Conservation (phyloP, 495 filamentous ascomycete species). For the Hypoxylon crocopeplum region DNA sequence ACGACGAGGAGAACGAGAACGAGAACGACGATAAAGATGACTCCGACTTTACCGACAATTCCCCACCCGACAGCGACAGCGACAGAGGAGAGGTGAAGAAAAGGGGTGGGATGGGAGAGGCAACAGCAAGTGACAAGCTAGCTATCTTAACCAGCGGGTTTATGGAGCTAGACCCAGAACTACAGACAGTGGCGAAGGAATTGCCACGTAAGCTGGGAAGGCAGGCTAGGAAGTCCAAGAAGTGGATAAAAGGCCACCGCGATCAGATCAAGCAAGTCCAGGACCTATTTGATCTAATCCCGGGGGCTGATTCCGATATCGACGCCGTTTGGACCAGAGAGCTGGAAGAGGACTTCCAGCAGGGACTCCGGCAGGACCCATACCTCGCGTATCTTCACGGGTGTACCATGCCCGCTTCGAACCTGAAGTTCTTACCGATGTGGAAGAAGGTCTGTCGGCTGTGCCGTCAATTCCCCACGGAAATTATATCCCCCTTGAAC, state of each 20-base stretch:
- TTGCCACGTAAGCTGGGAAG: not conserved
- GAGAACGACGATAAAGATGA: not conserved
- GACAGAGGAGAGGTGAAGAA: not conserved
- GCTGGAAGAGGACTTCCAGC: not conserved
- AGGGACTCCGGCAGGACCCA: not conserved
- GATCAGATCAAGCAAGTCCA: too few relatives aligned
- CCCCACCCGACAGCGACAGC: not conserved
- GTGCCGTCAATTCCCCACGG: not conserved
- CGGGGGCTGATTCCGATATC: not conserved
- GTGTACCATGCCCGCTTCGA: not conserved
- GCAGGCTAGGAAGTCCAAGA: not conserved
- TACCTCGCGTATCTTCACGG: not conserved
- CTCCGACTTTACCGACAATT: not conserved
- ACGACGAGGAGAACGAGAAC: not conserved
- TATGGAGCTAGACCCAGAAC: not conserved
- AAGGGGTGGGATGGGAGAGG: not conserved
- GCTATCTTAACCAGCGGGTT: not conserved
- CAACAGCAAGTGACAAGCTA: not conserved
- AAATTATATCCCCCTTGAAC: not conserved
- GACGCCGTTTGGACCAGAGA: not conserved
- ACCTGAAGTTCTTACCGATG: not conserved
- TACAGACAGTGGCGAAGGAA: not conserved
- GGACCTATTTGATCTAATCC: too few relatives aligned
- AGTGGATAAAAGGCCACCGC: too few relatives aligned
- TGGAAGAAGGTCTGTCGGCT: not conserved